Evolutionary conservation across 208 protist genomes (phyloP).

Genomic region (Leptomonas seymouri): DNA sequence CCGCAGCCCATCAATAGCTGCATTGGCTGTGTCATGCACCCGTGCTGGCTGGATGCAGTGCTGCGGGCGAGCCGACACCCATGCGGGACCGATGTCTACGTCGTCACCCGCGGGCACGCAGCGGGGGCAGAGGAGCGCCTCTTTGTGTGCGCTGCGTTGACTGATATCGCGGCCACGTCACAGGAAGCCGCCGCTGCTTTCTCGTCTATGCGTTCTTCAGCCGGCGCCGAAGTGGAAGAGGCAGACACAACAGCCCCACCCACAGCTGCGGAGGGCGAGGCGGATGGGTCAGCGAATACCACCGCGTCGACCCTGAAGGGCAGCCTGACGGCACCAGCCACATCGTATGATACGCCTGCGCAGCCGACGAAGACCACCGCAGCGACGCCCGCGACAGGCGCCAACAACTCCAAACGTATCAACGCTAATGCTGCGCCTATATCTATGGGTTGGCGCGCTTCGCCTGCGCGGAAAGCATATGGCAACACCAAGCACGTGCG

Average conservation of each 20-base stretch:
- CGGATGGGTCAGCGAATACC: background rate
- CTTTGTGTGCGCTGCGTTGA: constrained; percentile 1
- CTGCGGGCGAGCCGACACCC: background rate
- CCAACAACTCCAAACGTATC: no score
- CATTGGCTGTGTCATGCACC: constrained; percentile 21
- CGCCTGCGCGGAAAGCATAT: background rate
- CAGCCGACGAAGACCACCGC: background rate
- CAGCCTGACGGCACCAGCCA: no score
- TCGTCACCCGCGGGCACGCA: constrained; percentile 19
- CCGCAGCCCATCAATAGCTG: background rate
- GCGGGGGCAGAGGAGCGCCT: constrained; percentile 21
- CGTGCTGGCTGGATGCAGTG: constrained; percentile 20
- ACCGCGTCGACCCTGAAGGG: no score
- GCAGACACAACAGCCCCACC: no score
- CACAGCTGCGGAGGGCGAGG: no score
- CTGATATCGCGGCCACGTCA: constrained; percentile 4
- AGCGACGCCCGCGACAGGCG: background rate
- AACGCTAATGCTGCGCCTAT: no score
- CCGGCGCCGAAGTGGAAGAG: background rate
- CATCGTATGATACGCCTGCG: no score
- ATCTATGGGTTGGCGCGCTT: no score
- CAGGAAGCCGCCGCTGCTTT: constrained; percentile 3
- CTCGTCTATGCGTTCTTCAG: background rate
- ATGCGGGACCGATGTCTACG: constrained; percentile 9
- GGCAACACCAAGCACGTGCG: background rate